A percentile compares a stretch with the other conserved stretches of the same genome.
phyloP scores from a whole-genome alignment of 176 grass and related monocot species.

The Cenchrus purpureus region DNA sequence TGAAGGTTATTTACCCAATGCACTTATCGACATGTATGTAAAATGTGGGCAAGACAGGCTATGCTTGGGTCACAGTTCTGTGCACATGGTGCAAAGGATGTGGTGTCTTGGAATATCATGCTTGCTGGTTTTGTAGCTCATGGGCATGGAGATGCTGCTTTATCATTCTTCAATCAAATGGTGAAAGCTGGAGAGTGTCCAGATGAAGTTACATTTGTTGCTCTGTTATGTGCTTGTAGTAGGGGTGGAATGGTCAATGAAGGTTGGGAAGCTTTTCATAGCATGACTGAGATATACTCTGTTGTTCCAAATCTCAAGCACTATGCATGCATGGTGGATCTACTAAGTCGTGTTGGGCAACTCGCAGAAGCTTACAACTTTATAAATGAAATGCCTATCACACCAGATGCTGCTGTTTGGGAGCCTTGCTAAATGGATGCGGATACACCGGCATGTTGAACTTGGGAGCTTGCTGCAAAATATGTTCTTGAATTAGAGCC shows the following conservation, averaged over 20 bases:
- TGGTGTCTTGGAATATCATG: conserved; percentile 96
- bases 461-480: conserved; percentile 82
- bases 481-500: conserved; percentile 76
- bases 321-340: conserved; percentile 97
- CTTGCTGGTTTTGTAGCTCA: conserved; percentile 72
- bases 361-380: conserved; percentile 73
- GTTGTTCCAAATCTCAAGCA: conserved; percentile 89
- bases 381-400: conserved; percentile 75
- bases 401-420: conserved; percentile 82
- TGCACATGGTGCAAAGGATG: conserved; percentile 56
- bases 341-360: conserved; percentile 74
- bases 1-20: conserved; percentile 75
- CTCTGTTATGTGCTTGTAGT: conserved; percentile 80
- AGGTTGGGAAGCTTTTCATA: conserved; percentile 74
- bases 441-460: conserved; percentile 77
- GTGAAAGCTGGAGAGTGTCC: conserved; percentile 67
- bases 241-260: conserved; percentile 77
- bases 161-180: conserved; percentile 74
- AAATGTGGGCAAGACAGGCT: conserved; percentile 86
- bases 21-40: conserved; percentile 83
- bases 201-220: conserved; percentile 88
- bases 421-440: conserved; percentile 91
- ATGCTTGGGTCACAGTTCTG: conserved; percentile 82
- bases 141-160: conserved; percentile 60
- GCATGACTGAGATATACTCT: conserved; percentile 68